Evolutionary conservation across 2,329 filamentous ascomycete species (phyloP), one percentile per base, ranked within the genome.

Genomic region (Daldinia sp.): DNA sequence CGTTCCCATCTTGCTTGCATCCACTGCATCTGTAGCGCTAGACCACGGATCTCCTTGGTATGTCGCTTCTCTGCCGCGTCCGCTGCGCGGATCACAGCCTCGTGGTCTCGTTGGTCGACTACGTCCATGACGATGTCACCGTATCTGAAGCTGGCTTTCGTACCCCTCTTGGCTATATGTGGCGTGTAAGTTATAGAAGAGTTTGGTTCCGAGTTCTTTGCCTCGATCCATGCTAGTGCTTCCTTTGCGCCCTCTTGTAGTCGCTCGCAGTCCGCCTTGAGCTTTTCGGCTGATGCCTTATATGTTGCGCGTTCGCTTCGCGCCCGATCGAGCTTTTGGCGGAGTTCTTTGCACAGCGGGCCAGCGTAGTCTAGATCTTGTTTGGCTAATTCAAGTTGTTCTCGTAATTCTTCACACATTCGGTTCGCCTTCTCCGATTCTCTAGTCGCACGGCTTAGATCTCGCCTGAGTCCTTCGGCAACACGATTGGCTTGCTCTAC

Each of bases 21-120:
- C 88, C 92, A 98, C 72, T 93, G 87, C 75, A 98, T 94, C 78
- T 98, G 94, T 79, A 95, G 91, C 54, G 87, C 86, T 74, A 98
- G 83, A 15, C 94, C 94, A 69, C 89, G 87, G 54, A 97, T 81
- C 78, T 96, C 92, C 76, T 88, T 89, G 71, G 83, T 81, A 75
- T 95, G 92, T 43, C 85, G 82, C 68, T 86, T 87, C 71, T 93
- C 88, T 45, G 90, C 87, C 50, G 84, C 81, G 70, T 86, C 82
- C 30, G 84, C 82, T 0, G 83, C 84, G 2, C 84, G 82, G 63
- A 87, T 83, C 13, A 86, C 81, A n/a, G 83, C 83, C 69, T 77
- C 58, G 61, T 76, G 74, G 51, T 75, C 74, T 15, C 69, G 67
- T 65, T 75, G 73, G 67, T 76, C 74, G 34, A 76, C 73, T 8